A percentile compares a stretch with the other conserved stretches of the same genome.
These are phyloP conservation scores for Tetrapisispora phaffii DNA, from an alignment of 805 yeast genomes.

Conservation along the genomic window DNA sequence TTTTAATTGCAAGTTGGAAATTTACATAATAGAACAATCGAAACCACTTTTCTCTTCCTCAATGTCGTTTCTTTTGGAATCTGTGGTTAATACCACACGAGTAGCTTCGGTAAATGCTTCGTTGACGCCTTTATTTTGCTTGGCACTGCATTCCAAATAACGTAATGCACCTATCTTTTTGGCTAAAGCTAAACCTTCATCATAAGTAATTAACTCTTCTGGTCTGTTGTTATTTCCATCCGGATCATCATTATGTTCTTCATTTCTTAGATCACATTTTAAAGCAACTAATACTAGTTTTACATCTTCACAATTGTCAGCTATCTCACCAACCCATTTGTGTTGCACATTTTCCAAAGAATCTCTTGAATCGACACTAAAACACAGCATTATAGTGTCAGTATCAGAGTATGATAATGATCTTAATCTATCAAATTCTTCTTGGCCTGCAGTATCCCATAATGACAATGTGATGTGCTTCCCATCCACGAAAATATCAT, in stretches of 20 bases:
- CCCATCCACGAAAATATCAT: conserved; percentile 91
- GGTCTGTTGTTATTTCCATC: conserved; percentile 22
- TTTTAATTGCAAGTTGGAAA: not conserved
- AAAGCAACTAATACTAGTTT: conserved; percentile 87
- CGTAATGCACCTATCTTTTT: conserved; percentile 88
- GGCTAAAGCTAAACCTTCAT: conserved; percentile 89
- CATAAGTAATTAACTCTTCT: conserved; percentile 65
- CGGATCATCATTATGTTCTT: conserved; percentile 36
- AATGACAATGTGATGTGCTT: conserved; percentile 83
- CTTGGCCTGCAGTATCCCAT: conserved; percentile 99
- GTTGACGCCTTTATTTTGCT: conserved; percentile 93
- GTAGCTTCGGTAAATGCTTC: conserved; percentile 99
- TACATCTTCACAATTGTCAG: conserved; percentile 95
- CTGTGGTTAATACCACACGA: conserved; percentile 86
- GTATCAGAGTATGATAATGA: conserved; percentile 91
- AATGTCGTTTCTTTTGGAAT: conserved; percentile 61
- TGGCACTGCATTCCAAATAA: conserved; percentile 94
- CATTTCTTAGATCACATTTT: conserved; percentile 82
- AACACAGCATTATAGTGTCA: conserved; percentile 93
- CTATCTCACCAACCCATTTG: conserved; percentile 94
- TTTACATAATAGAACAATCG: conserved; percentile 36
- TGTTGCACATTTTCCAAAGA: conserved; percentile 90
- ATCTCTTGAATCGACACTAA: conserved; percentile 87
- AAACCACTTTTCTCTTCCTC: conserved; percentile 28
- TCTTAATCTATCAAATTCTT: conserved; percentile 90